Percentiles rank a stretch among this genome's conserved stretches.
Conservation (phyloP, 345 rosid genomes). For the Salix arbutifolia region DNA sequence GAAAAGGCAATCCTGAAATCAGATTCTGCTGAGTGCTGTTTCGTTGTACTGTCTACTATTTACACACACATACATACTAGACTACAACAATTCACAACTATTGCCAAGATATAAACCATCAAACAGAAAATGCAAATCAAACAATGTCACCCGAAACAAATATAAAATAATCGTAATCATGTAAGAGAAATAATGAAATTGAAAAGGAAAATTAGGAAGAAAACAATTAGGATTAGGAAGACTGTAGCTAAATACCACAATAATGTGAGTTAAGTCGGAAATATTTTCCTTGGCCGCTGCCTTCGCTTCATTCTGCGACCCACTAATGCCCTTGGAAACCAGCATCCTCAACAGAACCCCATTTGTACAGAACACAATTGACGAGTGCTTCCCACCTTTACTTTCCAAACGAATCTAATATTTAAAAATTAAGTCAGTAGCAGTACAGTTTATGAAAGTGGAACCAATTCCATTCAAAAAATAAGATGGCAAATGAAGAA, state of each 20-base stretch:
- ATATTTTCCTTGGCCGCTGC: slow-evolving; percentile 27
- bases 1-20: background rate
- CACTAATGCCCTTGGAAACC: slow-evolving; percentile 49
- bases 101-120: background rate
- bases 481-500: background rate
- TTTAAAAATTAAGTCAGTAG: slow-evolving; percentile 14
- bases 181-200: background rate
- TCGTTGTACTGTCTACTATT: no score
- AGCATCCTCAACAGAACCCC: slow-evolving; percentile 80
- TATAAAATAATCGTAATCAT: background rate
- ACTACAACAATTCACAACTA: background rate
- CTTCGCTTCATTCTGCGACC: slow-evolving; percentile 26
- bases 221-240: background rate
- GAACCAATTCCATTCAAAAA: background rate
- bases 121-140: background rate
- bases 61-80: background rate
- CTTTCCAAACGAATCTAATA: slow-evolving; percentile 82
- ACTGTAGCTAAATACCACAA: slow-evolving; percentile 61
- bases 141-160: background rate
- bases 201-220: background rate
- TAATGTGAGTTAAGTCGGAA: slow-evolving; percentile 78
- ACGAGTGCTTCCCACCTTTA: slow-evolving; percentile 80
- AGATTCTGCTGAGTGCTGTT: no score
- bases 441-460: background rate
- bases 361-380: slow-evolving; percentile 91